Evolutionary conservation across 1,284 basidiomycete genomes (phyloP), one percentile per base, ranked within the genome.

Genomic region (Cutaneotrichosporon cavernicola): DNA sequence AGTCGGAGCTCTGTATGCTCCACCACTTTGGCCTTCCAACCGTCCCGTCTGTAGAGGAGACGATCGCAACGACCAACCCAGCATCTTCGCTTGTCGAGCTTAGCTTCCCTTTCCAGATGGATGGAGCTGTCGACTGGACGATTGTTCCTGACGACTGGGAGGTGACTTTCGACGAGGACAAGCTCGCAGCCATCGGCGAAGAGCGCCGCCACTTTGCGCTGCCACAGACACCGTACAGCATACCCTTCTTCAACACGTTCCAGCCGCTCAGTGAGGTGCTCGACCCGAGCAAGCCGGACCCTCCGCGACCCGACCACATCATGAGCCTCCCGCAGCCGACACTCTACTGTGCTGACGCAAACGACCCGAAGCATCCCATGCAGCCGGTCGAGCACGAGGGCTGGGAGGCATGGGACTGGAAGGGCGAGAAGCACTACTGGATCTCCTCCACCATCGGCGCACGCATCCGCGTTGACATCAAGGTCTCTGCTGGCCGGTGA

Each of bases 371-470:
- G 14, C 67, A 80, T 62, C 79, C 79, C 0, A 76, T 80, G 77
- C 64, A 64, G 43, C 79, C 79, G 26, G 69, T 64, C 4, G 52
- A 40, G 4, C 60, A 65, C n/a, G 71, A 77, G 5, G 77, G 77
- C 10, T 80, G 79, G 79, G 66, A 72, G 59, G 64, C 69, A 30
- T 79, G 72, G 47, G 78, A 75, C 4, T 80, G 78, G 79, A 77
- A 78, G 58, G 73, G 73, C 9, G 79, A 80, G 61, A 80, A 80
- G 62, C 78, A 80, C 68, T 78, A 76, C 67, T 81, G 77, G 78
- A 70, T 76, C 22, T 70, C 70, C 56, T 67, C 68, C 65, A 70
- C 66, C 47, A 68, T 75, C 56, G 77, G 79, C 32, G 69, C 80
- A 50, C 69, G 75, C 64, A 76, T 82, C 46, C 61, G 75, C 64